phyloP scores from a whole-genome alignment of 2,329 filamentous ascomycete genomes.

The Fusarium newnesense region DNA sequence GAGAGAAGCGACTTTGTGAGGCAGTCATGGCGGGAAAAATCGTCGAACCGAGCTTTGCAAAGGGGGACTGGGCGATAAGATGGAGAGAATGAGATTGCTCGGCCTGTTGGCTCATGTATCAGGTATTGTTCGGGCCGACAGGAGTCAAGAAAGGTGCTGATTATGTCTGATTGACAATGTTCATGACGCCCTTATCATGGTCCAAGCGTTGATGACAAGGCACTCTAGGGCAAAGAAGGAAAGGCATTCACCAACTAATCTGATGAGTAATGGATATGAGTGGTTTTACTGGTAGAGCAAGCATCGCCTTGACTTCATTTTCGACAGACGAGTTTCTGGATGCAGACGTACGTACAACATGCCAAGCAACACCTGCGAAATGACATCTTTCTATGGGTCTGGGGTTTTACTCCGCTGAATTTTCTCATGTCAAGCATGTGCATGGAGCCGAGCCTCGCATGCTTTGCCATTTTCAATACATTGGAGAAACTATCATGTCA shows the following conservation, averaged over 20 bases:
- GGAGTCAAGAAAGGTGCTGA: background rate
- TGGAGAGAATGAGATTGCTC: slow-evolving; percentile 58
- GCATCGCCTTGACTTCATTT: background rate
- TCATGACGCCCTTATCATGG: background rate
- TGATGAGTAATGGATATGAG: background rate
- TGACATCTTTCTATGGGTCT: background rate
- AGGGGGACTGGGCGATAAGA: slow-evolving; percentile 68
- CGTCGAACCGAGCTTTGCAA: slow-evolving; percentile 69
- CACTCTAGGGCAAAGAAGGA: background rate
- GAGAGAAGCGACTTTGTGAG: slow-evolving; percentile 59
- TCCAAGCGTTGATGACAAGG: background rate
- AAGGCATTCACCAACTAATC: background rate
- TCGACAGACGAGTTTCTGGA: background rate
- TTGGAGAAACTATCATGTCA: background rate
- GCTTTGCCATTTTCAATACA: background rate
- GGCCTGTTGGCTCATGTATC: background rate
- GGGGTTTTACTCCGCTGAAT: background rate
- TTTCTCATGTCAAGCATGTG: background rate
- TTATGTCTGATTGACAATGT: background rate
- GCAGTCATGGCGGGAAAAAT: slow-evolving; percentile 68
- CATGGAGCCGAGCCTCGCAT: background rate
- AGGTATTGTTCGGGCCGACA: slow-evolving; percentile 2
- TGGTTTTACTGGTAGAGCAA: background rate
- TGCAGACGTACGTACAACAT: background rate
- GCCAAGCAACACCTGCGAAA: background rate